phyloP scores from a whole-genome alignment of 805 yeast species.

The Spathaspora gorwiae region DNA sequence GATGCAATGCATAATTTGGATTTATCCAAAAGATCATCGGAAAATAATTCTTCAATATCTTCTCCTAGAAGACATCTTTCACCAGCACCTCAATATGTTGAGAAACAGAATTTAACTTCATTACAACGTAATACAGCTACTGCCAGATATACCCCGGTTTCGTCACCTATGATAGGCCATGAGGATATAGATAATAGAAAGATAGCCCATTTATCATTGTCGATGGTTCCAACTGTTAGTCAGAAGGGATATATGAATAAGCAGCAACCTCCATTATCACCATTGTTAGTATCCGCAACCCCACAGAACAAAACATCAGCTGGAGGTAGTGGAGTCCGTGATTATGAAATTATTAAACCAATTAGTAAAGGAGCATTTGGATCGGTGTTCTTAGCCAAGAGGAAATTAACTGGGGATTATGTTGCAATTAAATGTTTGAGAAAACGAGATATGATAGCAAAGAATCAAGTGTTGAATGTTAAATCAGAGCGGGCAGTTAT shows the following conservation, averaged over 20 bases:
- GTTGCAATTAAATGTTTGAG: conserved; percentile 90
- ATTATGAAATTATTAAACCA: conserved; percentile 87
- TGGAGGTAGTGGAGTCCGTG: conserved; percentile 65
- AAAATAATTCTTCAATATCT: conserved; percentile 26
- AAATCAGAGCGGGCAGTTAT: conserved; percentile 94
- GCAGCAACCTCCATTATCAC: conserved; percentile 68
- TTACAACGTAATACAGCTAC: conserved; percentile 47
- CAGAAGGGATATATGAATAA: conserved; percentile 2
- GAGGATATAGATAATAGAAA: conserved; percentile 2
- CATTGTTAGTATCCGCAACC: conserved; percentile 65
- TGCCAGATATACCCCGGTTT: conserved; percentile 40
- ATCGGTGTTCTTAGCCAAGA: conserved; percentile 80
- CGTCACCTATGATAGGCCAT: conserved; percentile 49
- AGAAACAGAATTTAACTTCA: conserved; percentile 54
- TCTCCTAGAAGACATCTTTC: conserved; percentile 60
- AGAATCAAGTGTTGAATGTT: conserved; percentile 92
- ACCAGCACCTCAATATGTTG: conserved; percentile 40
- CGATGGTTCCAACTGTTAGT: not conserved
- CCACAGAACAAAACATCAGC: conserved; percentile 46
- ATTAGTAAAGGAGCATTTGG: conserved; percentile 98
- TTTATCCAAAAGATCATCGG: conserved; percentile 19
- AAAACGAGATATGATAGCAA: conserved; percentile 94
- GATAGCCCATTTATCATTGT: conserved; percentile 5
- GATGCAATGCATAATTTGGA: conserved; percentile 26
- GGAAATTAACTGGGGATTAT: conserved; percentile 86